phyloP scores from a whole-genome alignment of 208 protist genomes.

The Vickermania spadyakhi region DNA sequence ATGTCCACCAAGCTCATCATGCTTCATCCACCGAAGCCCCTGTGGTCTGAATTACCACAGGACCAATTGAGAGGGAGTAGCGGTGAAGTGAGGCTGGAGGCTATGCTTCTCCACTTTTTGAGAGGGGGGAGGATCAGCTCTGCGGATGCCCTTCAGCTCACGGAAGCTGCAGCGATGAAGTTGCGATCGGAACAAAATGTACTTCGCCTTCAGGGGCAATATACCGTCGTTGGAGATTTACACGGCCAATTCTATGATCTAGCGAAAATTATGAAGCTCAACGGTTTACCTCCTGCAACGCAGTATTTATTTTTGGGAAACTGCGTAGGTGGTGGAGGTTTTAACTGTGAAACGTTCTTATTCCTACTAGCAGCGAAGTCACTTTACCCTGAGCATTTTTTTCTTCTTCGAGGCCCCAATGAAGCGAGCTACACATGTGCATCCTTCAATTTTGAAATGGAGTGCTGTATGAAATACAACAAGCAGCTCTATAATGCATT shows the following conservation, averaged over 20 bases:
- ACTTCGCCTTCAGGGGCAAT: slow-evolving; percentile 29
- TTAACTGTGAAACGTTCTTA: slow-evolving; percentile 95
- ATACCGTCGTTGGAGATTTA: slow-evolving; percentile 91
- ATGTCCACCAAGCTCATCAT: too few species aligned
- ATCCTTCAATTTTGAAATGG: slow-evolving; percentile 90
- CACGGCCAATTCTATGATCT: slow-evolving; percentile 93
- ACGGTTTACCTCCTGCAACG: slow-evolving; percentile 54
- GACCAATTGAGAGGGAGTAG: slow-evolving; percentile 12
- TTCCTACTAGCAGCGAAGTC: slow-evolving; percentile 95
- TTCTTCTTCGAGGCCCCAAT: slow-evolving; percentile 91
- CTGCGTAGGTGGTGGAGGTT: slow-evolving; percentile 97
- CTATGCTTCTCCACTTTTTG: slow-evolving; percentile 63
- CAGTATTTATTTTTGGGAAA: slow-evolving; percentile 98
- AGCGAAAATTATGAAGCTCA: slow-evolving; percentile 68
- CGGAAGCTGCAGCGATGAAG: slow-evolving; percentile 34
- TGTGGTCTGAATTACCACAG: slow-evolving; percentile 19
- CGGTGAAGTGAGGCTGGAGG: slow-evolving; percentile 23
- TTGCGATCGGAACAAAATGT: slow-evolving; percentile 54
- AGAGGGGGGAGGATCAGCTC: slow-evolving; percentile 26
- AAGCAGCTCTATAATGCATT: slow-evolving; percentile 32
- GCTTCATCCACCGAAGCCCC: too few species aligned
- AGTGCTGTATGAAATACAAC: slow-evolving; percentile 92
- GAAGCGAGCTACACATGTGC: slow-evolving; percentile 83
- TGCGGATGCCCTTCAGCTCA: slow-evolving; percentile 44
- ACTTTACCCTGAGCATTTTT: slow-evolving; percentile 76